Evolutionary conservation across 495 filamentous ascomycete genomes (phyloP), one percentile per base, ranked within the genome.

Genomic region (Aspergillus mulundensis): DNA sequence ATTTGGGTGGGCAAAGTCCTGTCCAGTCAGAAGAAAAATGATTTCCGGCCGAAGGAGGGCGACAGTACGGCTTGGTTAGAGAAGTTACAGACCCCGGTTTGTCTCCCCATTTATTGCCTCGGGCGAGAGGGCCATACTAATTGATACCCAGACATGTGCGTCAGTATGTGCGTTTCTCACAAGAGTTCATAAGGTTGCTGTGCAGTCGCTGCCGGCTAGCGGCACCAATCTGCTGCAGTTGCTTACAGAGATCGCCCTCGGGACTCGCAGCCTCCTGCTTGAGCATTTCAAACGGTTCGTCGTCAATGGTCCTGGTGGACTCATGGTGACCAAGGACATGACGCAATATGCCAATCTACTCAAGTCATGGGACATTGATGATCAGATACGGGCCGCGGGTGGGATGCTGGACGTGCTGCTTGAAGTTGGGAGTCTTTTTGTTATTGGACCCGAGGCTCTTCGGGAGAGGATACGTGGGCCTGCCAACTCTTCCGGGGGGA

Each of bases 301-400:
- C 42, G 90, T 97, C 39, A 95, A 88, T 66, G 88, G 91, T 30
- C 88, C 91, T 0, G 95, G 95, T 44, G 94, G 90, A 0, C 79
- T 99, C 40, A 92, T 97, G 83, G 90, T 97, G 23, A 91, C 87
- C 45, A 96, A 96, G 78, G 95, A 99, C 68, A 88, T 97, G 61
- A 90, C 88, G 15, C 89, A 87, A 61, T 99, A 99, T 66, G 85
- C 88, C 5, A 84, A 90, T 44, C 76, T 95, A 20, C 77, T 97
- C 42, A 83, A 87, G 53, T 86, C 84, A 42, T 95, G 90, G 87
- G 83, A 86, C 19, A 78, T 93, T 15, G 88, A 87, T 59, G 87
- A 89, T 39, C 70, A 73, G 24, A 50, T 65, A 49, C 70, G 72
- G 58, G 68, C 65, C 0, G 81, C 90, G 28, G 83, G 84, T 61